These are phyloP conservation scores for Solanum etuberosum DNA, from an alignment of 257 asterid species.

Conservation along the genomic window DNA sequence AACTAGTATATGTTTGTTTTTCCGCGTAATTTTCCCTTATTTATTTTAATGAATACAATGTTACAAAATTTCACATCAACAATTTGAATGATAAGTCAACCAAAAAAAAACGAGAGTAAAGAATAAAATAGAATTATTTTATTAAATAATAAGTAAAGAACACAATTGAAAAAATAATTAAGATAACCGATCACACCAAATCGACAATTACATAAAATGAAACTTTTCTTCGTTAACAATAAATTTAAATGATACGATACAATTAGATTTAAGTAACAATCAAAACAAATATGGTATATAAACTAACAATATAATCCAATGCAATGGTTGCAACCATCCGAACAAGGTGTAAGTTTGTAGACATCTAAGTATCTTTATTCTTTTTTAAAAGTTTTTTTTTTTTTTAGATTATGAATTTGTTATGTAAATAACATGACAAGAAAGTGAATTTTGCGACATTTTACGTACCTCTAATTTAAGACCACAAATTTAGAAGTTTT, in stretches of 20 bases:
- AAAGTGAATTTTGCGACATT: neutral
- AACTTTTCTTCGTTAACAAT: too few relatives aligned
- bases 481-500: neutral
- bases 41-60: neutral
- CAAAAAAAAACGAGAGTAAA: too few relatives aligned
- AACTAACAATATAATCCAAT: too few relatives aligned
- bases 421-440: neutral
- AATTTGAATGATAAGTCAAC: neutral
- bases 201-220: neutral
- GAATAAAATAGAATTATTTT: too few relatives aligned
- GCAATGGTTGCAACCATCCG: neutral
- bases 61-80: neutral
- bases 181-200: too few relatives aligned
- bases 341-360: neutral
- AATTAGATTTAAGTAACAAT: too few relatives aligned
- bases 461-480: neutral
- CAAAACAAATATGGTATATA: too few relatives aligned
- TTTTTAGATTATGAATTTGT: neutral
- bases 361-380: neutral
- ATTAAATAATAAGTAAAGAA: neutral
- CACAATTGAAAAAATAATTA: neutral
- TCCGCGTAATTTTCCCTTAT: too few relatives aligned
- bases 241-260: too few relatives aligned
- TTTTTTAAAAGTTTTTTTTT: too few relatives aligned
- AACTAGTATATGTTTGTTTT: too few relatives aligned